Evolutionary conservation across 75 land plant species (phyloP), one percentile per base, ranked within the genome.

Genomic region (Larix kaempferi): DNA sequence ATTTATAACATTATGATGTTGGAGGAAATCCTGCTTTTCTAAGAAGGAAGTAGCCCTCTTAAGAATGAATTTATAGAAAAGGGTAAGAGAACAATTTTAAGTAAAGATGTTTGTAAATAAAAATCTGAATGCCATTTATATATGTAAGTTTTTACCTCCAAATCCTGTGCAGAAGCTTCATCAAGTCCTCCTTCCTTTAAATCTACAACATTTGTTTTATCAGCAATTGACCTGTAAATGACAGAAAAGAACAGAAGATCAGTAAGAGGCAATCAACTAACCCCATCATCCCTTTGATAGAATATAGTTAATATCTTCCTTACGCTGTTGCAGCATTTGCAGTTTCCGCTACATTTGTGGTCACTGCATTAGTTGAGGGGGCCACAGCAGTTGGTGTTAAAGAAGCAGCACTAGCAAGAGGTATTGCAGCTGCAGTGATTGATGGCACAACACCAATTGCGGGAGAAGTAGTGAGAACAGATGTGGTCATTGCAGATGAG

Each of bases 81-180:
- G n/a, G 25, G n/a, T 60, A 21, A 60, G 22, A 60, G 13, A 22
- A 7, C 23, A 10, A 25, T 25, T 62, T 49, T 49, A 10, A 0
- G 54, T 49, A 11, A 49, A 49, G 11, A 21, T 2, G 3, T 69
- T 41, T 22, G 6, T 41, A 21, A 14, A 69, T 4, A 37, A 10
- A 12, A 41, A 69, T 69, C 19, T 69, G 5, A 69, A 41, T 41
- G 39, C n/a, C 12, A 41, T 16, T 8, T 69, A 29, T 21, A 41
- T 12, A 37, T 10, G 41, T 3, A 35, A 39, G 13, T 39, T 27
- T 27, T 25, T 81, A 92, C 95, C 93, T 92, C 95, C 74, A 90
- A 76, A 60, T 94, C 96, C 77, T 89, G 87, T 33, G 81, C 61
- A 77, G 90, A 86, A 65, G 89, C 78, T 81, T 83, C 91, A 80